These are phyloP conservation scores for Astragalus membranaceus DNA, from an alignment of 306 rosid genomes.

Conservation along the genomic window DNA sequence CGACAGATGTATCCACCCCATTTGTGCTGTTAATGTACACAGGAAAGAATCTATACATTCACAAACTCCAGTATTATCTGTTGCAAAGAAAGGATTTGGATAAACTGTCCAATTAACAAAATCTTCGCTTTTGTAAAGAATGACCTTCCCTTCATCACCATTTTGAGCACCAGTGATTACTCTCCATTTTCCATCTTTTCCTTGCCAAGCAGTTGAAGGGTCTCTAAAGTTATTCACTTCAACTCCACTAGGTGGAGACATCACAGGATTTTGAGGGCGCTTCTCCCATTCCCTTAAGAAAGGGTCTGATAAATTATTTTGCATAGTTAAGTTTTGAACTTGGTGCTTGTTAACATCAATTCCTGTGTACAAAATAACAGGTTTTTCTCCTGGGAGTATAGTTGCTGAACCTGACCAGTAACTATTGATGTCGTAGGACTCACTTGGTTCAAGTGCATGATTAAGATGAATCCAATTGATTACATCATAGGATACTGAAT, in stretches of 20 bases:
- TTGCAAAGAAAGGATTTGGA: constrained; percentile 20
- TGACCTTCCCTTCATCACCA: constrained; percentile 31
- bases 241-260: constrained; percentile 29
- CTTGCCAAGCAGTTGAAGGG: constrained; percentile 57
- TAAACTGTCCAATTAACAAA: constrained; percentile 35
- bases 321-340: constrained; percentile 40
- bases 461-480: constrained; percentile 46
- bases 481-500: constrained; percentile 45
- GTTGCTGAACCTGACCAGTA: constrained; percentile 57
- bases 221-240: constrained; percentile 39
- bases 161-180: constrained; percentile 38
- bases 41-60: constrained; percentile 50
- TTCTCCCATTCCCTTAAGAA: constrained; percentile 45
- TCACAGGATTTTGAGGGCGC: constrained; percentile 37
- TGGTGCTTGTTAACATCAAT: constrained; percentile 23
- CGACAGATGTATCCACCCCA: constrained; percentile 36
- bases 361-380: constrained; percentile 45
- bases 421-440: constrained; percentile 36
- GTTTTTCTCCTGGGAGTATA: constrained; percentile 24
- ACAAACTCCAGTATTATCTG: constrained; percentile 33
- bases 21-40: constrained; percentile 19
- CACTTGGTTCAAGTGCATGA: constrained; percentile 32
- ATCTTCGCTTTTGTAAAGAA: constrained; percentile 35
- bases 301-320: constrained; percentile 36
- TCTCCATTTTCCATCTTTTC: constrained; percentile 38